Evolutionary conservation across 2,329 filamentous ascomycete species (phyloP).

Genomic region (Verticillium klebahnii): DNA sequence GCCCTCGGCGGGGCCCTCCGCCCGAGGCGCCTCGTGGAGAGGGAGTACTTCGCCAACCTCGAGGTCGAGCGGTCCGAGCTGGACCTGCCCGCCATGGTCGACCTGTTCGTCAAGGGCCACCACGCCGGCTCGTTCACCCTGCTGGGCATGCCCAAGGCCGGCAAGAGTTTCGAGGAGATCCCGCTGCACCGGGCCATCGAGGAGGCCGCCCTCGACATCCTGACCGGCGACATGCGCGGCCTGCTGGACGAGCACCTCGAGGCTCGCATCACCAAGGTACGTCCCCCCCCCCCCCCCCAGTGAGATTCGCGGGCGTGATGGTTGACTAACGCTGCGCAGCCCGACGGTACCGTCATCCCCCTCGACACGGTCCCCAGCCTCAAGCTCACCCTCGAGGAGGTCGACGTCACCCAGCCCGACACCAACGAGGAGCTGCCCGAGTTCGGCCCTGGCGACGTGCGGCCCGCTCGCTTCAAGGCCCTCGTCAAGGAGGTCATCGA

Average conservation of each 20-base stretch:
- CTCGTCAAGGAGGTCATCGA: conserved; percentile 1
- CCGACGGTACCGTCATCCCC: conserved; percentile 24
- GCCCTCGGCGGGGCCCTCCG: not conserved
- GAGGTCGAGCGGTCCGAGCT: conserved; percentile 31
- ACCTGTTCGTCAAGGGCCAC: conserved; percentile 23
- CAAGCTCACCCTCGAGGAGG: conserved; percentile 28
- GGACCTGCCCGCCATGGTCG: conserved; percentile 29
- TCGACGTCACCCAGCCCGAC: conserved; percentile 20
- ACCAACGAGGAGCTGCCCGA: conserved; percentile 22
- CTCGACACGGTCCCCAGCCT: conserved; percentile 26
- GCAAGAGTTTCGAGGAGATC: conserved; percentile 25
- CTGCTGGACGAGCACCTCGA: conserved; percentile 14
- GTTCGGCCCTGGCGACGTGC: conserved; percentile 10
- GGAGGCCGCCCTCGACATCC: not conserved
- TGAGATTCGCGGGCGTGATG: not conserved
- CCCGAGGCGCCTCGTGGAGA: not conserved
- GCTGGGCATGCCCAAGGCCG: conserved; percentile 29
- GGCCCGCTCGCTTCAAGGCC: not conserved
- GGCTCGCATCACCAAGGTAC: conserved; percentile 28
- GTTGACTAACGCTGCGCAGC: conserved; percentile 13
- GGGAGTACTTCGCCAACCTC: conserved; percentile 31
- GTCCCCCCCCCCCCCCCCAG: not conserved
- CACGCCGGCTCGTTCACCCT: conserved; percentile 27
- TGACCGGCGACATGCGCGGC: not conserved
- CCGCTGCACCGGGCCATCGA: conserved; percentile 19